These are phyloP conservation scores for Hypomontagnella submonticulosa DNA, from an alignment of 495 filamentous ascomycete species.

Conservation along the genomic window DNA sequence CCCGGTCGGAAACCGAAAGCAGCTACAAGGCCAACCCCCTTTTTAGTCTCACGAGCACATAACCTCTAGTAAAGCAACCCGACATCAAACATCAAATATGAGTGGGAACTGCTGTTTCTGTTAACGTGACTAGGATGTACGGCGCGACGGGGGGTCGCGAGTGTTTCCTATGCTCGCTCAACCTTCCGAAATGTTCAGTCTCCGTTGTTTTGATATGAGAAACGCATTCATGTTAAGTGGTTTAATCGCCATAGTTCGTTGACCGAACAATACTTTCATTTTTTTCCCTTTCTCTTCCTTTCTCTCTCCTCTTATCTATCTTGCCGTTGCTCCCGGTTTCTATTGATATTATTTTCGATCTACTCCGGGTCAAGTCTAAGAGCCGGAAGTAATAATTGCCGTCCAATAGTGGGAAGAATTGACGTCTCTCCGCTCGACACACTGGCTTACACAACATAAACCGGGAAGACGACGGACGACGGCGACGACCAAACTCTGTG, in stretches of 20 bases:
- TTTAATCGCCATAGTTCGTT: constrained; percentile 30
- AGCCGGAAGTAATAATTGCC: constrained; percentile 31
- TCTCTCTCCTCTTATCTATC: constrained; percentile 13
- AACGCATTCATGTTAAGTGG: constrained; percentile 23
- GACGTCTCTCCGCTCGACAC: neutral
- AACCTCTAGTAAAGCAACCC: constrained; percentile 9
- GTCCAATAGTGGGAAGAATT: constrained; percentile 23
- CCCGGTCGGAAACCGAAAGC: constrained; percentile 39
- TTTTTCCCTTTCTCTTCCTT: constrained; percentile 13
- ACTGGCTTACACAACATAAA: constrained; percentile 17
- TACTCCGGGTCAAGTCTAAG: constrained; percentile 11
- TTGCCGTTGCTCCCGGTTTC: constrained; percentile 4
- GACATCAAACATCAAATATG: constrained; percentile 18
- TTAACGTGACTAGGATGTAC: constrained; percentile 11
- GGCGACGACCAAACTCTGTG: neutral
- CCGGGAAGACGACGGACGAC: neutral
- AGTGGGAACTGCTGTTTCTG: constrained; percentile 15
- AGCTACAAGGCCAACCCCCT: constrained; percentile 36
- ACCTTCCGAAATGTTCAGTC: neutral
- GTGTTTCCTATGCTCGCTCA: constrained; percentile 19
- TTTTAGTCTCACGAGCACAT: constrained; percentile 32
- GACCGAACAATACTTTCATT: constrained; percentile 27
- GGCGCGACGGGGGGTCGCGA: constrained; percentile 25
- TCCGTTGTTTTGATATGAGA: constrained; percentile 1
- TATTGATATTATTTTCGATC: constrained; percentile 6